Percentiles rank a stretch among this genome's conserved stretches.
These are phyloP conservation scores for Trichosporon sp. DNA, from an alignment of 1,284 basidiomycete species.

Conservation along the genomic window DNA sequence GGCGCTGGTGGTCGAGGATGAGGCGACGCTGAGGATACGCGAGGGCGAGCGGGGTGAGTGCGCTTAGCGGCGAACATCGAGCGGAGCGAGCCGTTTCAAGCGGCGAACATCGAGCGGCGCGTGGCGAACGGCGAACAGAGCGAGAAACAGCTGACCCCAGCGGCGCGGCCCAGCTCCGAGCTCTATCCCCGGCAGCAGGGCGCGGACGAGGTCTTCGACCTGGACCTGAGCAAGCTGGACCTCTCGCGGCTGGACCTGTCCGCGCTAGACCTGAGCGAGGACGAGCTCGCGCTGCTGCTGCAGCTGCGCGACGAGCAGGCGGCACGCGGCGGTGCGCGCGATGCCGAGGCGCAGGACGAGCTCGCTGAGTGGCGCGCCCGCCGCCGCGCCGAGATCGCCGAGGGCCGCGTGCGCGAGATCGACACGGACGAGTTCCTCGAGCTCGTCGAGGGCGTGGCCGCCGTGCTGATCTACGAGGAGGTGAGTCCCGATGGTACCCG, in stretches of 20 bases:
- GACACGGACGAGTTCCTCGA: constrained; percentile 35
- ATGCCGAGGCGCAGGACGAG: constrained; percentile 21
- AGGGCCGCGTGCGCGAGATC: constrained; percentile 38
- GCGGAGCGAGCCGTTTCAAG: constrained; percentile 7
- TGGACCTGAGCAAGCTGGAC: neutral
- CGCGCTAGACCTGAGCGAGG: neutral
- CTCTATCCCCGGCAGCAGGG: neutral
- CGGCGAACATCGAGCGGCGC: constrained; percentile 11
- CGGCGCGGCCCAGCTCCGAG: neutral
- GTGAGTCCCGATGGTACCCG: constrained; percentile 26
- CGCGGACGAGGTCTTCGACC: neutral
- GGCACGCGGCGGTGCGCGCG: constrained; percentile 7
- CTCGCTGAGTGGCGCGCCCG: constrained; percentile 8
- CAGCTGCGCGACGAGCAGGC: neutral
- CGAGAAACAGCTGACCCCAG: neutral
- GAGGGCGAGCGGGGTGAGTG: constrained; percentile 14
- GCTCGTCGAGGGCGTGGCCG: constrained; percentile 42
- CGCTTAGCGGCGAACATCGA: constrained; percentile 21
- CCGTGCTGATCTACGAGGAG: constrained; percentile 46
- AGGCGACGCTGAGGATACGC: constrained; percentile 11
- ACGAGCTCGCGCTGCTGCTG: neutral
- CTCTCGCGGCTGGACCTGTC: neutral
- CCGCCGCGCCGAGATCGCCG: constrained; percentile 16
- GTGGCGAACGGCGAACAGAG: constrained; percentile 18
- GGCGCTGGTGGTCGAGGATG: constrained; percentile 33